phyloP scores from a whole-genome alignment of 495 filamentous ascomycete genomes.

The Sabuloglossum arenarium region DNA sequence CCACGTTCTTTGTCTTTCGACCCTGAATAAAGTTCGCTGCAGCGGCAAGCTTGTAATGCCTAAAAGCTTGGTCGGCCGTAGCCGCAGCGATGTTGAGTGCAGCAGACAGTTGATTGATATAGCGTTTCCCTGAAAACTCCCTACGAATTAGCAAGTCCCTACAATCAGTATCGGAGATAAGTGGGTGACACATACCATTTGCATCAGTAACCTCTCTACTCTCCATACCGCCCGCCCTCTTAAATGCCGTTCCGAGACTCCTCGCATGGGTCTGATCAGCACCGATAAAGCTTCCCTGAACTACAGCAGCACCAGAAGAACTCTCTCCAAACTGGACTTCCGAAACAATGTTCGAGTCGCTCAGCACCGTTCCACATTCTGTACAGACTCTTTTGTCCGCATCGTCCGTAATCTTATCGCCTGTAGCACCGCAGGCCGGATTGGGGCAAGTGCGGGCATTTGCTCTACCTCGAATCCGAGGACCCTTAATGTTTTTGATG shows the following conservation, averaged over 20 bases:
- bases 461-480: neutral
- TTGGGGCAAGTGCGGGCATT: constrained; percentile 4
- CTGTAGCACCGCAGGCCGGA: constrained; percentile 2
- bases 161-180: neutral
- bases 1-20: constrained; percentile 62
- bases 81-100: constrained; percentile 33
- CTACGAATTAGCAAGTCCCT: neutral
- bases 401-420: constrained; percentile 20
- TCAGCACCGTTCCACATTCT: constrained; percentile 62
- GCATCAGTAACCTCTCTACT: constrained; percentile 51
- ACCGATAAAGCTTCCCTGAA: constrained; percentile 72
- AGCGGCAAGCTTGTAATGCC: constrained; percentile 60
- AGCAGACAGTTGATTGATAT: constrained; percentile 28
- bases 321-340: constrained; percentile 81
- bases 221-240: constrained; percentile 33
- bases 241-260: constrained; percentile 34
- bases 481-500: neutral
- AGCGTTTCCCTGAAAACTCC: constrained; percentile 21
- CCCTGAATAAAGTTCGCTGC: constrained; percentile 72
- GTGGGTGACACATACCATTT: constrained; percentile 24
- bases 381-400: constrained; percentile 44
- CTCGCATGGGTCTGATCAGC: constrained; percentile 54
- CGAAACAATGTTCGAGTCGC: constrained; percentile 69
- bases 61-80: constrained; percentile 38
- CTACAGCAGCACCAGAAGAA: constrained; percentile 63